A percentile compares a stretch with the other conserved stretches of the same genome.
Conservation (phyloP, 1,284 basidiomycete species). For the Termitomyces sp. region DNA sequence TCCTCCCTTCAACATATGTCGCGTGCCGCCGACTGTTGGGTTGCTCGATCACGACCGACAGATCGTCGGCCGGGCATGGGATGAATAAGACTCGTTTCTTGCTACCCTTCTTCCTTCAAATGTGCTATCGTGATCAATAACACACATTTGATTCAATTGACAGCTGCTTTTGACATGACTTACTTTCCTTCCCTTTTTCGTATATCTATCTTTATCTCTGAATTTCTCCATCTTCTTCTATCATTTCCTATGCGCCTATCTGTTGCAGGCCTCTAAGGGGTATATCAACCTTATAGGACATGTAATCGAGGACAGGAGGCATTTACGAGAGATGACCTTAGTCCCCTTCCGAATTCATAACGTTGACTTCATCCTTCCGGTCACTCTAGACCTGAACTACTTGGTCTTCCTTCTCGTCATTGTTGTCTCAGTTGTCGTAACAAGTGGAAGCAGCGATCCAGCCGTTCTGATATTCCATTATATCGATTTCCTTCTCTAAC, state of each 20-base stretch:
- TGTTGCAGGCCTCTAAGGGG: background rate
- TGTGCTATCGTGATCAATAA: background rate
- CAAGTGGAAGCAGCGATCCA: background rate
- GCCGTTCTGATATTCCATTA: slow-evolving; percentile 2
- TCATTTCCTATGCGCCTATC: background rate
- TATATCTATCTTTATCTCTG: background rate
- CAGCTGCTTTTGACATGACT: background rate
- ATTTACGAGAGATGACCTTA: background rate
- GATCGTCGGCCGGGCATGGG: background rate
- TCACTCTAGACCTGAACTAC: background rate
- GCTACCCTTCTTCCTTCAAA: background rate
- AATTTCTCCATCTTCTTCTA: background rate
- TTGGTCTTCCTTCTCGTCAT: background rate
- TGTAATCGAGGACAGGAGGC: background rate
- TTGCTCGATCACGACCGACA: background rate
- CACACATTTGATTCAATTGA: background rate
- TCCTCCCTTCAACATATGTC: background rate
- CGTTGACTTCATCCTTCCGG: background rate
- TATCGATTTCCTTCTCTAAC: background rate
- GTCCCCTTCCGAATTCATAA: background rate
- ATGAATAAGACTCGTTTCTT: background rate
- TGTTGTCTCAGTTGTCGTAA: background rate
- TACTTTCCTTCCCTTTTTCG: background rate
- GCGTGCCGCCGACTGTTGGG: background rate
- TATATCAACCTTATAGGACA: background rate